Conservation (phyloP, 768 basidiomycete genomes). For the Panaeolus papilionaceus region DNA sequence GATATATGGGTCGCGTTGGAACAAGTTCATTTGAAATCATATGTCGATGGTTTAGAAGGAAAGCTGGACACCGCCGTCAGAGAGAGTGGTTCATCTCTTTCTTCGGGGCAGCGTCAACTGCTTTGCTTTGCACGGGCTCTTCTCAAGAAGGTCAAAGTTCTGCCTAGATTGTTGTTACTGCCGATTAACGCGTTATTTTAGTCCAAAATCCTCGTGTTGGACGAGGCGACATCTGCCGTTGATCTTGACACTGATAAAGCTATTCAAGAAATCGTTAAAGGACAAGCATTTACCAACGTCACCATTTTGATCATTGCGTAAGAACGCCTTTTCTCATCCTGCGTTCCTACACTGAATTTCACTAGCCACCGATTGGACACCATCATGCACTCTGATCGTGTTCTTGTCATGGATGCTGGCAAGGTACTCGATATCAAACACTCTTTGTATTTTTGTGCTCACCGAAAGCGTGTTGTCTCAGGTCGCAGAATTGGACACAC, state of each 20-base stretch:
- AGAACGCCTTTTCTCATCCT: background rate
- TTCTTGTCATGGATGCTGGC: slow-evolving; percentile 86
- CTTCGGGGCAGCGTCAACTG: slow-evolving; percentile 86
- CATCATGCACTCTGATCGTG: slow-evolving; percentile 79
- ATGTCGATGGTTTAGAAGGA: slow-evolving; percentile 67
- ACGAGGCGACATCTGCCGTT: slow-evolving; percentile 94
- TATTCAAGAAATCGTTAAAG: slow-evolving; percentile 87
- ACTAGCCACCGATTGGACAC: slow-evolving; percentile 81
- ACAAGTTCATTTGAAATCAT: slow-evolving; percentile 73
- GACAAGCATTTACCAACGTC: slow-evolving; percentile 75
- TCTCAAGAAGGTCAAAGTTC: slow-evolving; percentile 68
- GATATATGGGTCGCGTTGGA: slow-evolving; percentile 90
- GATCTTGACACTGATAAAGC: slow-evolving; percentile 90
- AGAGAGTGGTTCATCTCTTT: slow-evolving; percentile 84
- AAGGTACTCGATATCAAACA: slow-evolving; percentile 44
- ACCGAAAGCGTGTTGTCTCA: slow-evolving; percentile 25
- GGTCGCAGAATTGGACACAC: slow-evolving; percentile 84
- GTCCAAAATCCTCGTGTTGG: slow-evolving; percentile 90
- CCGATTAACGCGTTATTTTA: slow-evolving; percentile 83
- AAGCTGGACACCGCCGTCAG: slow-evolving; percentile 75
- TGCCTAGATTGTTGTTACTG: slow-evolving; percentile 78
- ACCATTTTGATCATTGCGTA: slow-evolving; percentile 91
- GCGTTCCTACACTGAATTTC: slow-evolving; percentile 7
- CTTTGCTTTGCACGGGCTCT: slow-evolving; percentile 89
- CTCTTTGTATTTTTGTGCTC: too few species aligned